Percentiles rank a stretch among this genome's conserved stretches.
phyloP scores from a whole-genome alignment of 805 yeast species.

The Wickerhamomyces alni region DNA sequence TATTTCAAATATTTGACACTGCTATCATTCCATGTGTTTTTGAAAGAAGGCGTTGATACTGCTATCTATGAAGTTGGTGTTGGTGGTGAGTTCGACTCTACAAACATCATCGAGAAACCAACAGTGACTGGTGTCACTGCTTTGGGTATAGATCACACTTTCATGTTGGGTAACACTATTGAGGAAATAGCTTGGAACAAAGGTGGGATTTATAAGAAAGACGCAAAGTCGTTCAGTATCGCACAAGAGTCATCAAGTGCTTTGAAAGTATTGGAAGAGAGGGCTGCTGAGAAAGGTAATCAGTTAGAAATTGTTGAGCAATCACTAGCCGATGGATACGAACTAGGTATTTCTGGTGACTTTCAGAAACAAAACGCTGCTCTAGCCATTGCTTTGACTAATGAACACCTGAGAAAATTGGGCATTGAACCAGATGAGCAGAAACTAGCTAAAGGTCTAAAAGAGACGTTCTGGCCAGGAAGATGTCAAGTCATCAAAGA shows the following conservation, averaged over 20 bases:
- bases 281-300: conserved; percentile 63
- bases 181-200: conserved; percentile 95
- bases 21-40: conserved; percentile 83
- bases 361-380: conserved; percentile 87
- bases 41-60: conserved; percentile 84
- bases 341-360: conserved; percentile 74
- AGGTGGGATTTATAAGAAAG: conserved; percentile 81
- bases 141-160: conserved; percentile 81
- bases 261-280: conserved; percentile 46
- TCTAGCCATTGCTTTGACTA: conserved; percentile 68
- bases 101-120: conserved; percentile 78
- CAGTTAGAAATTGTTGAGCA: conserved; percentile 46
- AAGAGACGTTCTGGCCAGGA: conserved; percentile 84
- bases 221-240: conserved; percentile 63
- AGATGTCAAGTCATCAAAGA: conserved; percentile 71
- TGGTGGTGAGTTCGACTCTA: conserved; percentile 97
- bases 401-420: conserved; percentile 48
- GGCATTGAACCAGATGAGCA: conserved; percentile 31
- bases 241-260: conserved; percentile 48
- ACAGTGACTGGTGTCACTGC: conserved; percentile 81
- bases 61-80: conserved; percentile 98
- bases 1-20: conserved; percentile 89
- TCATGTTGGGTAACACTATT: conserved; percentile 79
- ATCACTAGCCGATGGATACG: conserved; percentile 24
- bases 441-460: conserved; percentile 46